Evolutionary conservation across 768 basidiomycete species (phyloP), one percentile per base, ranked within the genome.

Genomic region (Podaxis mareebaensis): DNA sequence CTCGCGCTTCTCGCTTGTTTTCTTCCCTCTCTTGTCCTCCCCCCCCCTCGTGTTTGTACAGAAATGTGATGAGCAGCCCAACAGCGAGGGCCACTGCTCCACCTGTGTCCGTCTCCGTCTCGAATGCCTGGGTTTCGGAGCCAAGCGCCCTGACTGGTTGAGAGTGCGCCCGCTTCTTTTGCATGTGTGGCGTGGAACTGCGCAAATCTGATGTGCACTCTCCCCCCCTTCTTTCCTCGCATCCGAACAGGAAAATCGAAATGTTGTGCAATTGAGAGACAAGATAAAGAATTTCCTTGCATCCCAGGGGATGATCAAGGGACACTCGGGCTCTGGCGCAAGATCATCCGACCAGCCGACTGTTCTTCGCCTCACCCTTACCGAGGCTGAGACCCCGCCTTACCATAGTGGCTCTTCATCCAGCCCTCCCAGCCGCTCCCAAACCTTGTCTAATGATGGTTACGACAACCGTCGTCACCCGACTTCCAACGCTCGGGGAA

Each of bases 301-400:
- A 0, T 84, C 90, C 0, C 90, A 93, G 73, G 92, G 92, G 53
- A 91, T 93, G 90, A 93, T 94, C 75, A 93, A 93, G 75, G 92
- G 92, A 30, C 91, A 93, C 69, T 89, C 92, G 20, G 89, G 89
- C 61, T 77, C 88, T 28, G 87, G 85, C 1, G 81, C 88, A 20
- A 86, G 88, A 49, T 74, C 78, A 22, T 69, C 78, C 39, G 88
- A 88, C 1, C 83, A 82, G 38, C 82, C 80, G 13, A 82, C 81
- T 51, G 79, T 88, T 61, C 79, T 91, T 65, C 74, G 78, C 69
- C 76, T 90, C 70, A 68, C 76, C 64, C 75, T 90, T 71, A 67
- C 76, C 65, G 77, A 80, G 40, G 79, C 78, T 64, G 65, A 75
- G 64, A 71, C 80, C 73, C 61, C 80, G 79, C 17, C 79, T 77